Evolutionary conservation across 768 basidiomycete genomes (phyloP), one percentile per base, ranked within the genome.

Genomic region (Agaricus blazei): DNA sequence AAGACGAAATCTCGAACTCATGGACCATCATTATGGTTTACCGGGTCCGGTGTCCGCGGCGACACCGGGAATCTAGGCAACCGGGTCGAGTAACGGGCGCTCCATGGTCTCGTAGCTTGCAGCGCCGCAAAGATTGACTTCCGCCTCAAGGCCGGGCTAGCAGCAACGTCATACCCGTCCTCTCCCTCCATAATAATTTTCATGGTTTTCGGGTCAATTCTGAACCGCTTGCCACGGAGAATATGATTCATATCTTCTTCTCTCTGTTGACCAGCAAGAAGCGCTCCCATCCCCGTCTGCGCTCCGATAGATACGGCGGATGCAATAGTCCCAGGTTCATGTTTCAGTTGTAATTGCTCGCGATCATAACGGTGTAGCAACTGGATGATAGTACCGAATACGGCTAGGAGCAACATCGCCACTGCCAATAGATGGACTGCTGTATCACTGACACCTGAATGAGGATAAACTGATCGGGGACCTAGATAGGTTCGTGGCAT

Each of bases 171-270:
- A 59, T 80, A 80, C 2, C 78, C 78, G 0, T 69, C 67, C 61
- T 82, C 80, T 15, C 77, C 79, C 52, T 78, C 74, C 75, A 80
- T 80, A 40, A 82, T 62, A 52, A 83, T 80, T 62, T 76, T 76
- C 71, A 75, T 77, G 23, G 75, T 74, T 19, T 55, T 54, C 1
- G 75, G 74, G 59, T 82, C 76, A 48, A 82, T 78, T 42, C 79
- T 68, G 68, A 83, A 83, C 53, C 70, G 75, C 64, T 69, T 76
- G 52, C 76, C 68, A 45, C 63, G 61, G 34, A 83, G 65, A 9
- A 70, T 75, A 34, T 73, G 62, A 6, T 63, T 62, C 41, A 82
- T 73, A 5, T 77, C 77, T 46, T 69, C 66, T 41, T 65, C 61
- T 28, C 67, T 64, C 46, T 77, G 75, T 44, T 70, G 69, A 15